Base-by-base conservation (phyloP, 78 protist species). In the Fonticula alba region DNA sequence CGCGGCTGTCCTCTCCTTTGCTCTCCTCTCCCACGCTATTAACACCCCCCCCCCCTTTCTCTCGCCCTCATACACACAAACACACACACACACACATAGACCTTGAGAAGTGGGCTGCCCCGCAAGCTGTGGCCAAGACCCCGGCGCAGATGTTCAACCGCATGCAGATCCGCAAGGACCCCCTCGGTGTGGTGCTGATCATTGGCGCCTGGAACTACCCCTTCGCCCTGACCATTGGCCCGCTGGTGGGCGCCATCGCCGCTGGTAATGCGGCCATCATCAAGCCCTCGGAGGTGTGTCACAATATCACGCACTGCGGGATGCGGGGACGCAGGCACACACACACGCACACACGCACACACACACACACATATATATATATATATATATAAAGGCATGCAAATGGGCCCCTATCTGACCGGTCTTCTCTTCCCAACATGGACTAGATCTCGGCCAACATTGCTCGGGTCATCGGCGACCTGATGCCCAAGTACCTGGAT, bases 121-220 rank as follows among this genome's bases (percentile, higher is more conserved):
- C n/a, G n/a, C n/a, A n/a, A n/a, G n/a, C n/a, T n/a, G n/a, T n/a
- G n/a, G n/a, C n/a, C n/a, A n/a, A n/a, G n/a, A n/a, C n/a, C n/a
- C n/a, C n/a, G n/a, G n/a, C 61, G 29, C 29, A 10, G 9, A 9
- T 13, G 49, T 43, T 43, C n/a, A 9, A 13, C 13, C 9, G 49
- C 49, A 13, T 43, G 49, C 13, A 64, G 55, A 46, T 82, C 60
- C 2, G 51, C 36, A 53, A 33, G 26, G 93, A 90, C 32, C 96
- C 96, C 27, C 20, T 62, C 19, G 96, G 96, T n/a, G 80, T 77
- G 17, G 84, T 63, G 37, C 81, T 90, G 31, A 53, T 89, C 58
- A 88, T 93, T 40, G 70, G 80, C 37, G 88, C 98, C 51, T 93
- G 87, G 93, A 88, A 88, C 54, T 88, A 27, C 33, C 26, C 57